Conservation (phyloP, 768 basidiomycete genomes). For the Hericium rajendrae region DNA sequence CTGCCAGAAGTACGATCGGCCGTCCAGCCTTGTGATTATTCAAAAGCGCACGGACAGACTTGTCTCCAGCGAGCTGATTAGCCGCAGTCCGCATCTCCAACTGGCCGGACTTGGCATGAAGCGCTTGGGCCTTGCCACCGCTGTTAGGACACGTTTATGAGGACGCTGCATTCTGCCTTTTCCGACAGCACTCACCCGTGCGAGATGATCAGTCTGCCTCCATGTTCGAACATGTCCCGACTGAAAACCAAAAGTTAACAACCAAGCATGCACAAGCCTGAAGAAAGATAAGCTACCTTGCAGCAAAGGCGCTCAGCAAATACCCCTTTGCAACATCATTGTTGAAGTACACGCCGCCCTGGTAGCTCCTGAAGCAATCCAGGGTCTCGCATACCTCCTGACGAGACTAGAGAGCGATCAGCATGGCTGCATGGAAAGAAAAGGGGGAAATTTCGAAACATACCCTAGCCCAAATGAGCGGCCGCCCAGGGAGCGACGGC, state of each 20-base stretch:
- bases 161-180: not conserved
- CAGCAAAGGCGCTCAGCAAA: slow-evolving; percentile 60
- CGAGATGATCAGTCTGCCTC: slow-evolving; percentile 67
- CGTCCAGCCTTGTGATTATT: slow-evolving; percentile 42
- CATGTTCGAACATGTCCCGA: slow-evolving; percentile 56
- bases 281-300: slow-evolving; percentile 35
- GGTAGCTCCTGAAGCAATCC: slow-evolving; percentile 67
- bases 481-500: slow-evolving; percentile 19
- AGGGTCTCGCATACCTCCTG: slow-evolving; percentile 80
- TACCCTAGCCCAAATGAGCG: slow-evolving; percentile 39
- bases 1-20: slow-evolving; percentile 63
- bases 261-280: slow-evolving; percentile 2
- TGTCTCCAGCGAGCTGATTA: slow-evolving; percentile 61
- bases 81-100: slow-evolving; percentile 34
- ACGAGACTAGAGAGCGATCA: slow-evolving; percentile 41
- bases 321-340: slow-evolving; percentile 63
- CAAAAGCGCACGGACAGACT: slow-evolving; percentile 61
- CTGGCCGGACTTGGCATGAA: slow-evolving; percentile 34
- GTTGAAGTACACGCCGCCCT: slow-evolving; percentile 66
- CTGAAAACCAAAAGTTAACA: slow-evolving; percentile 27
- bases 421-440: not conserved
- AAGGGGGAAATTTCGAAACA: not conserved
- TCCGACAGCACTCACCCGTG: slow-evolving; percentile 50
- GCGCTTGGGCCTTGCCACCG: slow-evolving; percentile 60
- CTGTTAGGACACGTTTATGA: slow-evolving; percentile 22